Conservation (phyloP, 805 yeast genomes). For the Metschnikowia kofuensis region DNA sequence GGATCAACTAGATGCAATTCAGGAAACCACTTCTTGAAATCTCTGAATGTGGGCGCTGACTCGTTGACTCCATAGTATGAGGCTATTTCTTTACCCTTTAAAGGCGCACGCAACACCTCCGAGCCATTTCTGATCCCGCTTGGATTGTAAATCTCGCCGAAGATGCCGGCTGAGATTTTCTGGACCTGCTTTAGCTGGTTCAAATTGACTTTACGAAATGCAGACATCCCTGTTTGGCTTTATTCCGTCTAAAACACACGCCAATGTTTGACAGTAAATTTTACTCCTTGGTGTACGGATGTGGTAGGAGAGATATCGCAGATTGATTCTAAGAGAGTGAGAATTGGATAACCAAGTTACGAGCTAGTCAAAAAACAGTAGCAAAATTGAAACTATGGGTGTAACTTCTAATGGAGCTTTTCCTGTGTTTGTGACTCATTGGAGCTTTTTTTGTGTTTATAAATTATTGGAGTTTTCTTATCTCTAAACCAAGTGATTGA, state of each 20-base stretch:
- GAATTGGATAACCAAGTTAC: no score
- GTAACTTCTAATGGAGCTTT: no score
- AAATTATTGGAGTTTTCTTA: no score
- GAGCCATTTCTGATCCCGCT: conserved; percentile 64
- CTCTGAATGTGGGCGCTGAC: conserved; percentile 60
- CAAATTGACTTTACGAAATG: conserved; percentile 33
- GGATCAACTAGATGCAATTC: conserved; percentile 57
- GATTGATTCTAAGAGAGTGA: no score
- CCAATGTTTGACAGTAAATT: no score
- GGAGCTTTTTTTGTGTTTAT: no score
- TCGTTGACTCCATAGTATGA: conserved; percentile 69
- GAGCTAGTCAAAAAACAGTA: no score
- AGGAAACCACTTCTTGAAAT: conserved; percentile 53
- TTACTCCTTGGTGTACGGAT: no score
- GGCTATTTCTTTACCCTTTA: conserved; percentile 70
- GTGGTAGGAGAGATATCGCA: background rate
- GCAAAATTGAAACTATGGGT: no score
- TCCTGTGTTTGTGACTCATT: no score
- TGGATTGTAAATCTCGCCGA: conserved; percentile 72
- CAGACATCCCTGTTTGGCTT: conserved; percentile 6
- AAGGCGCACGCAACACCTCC: conserved; percentile 61
- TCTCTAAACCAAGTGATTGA: no score
- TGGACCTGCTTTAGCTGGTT: conserved; percentile 54
- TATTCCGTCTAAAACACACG: no score
- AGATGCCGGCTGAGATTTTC: conserved; percentile 61